Evolutionary conservation across 371 early-diverging fungal genomes (phyloP), one percentile per base, ranked within the genome.

Genomic region (Rhizopus stolonifer): DNA sequence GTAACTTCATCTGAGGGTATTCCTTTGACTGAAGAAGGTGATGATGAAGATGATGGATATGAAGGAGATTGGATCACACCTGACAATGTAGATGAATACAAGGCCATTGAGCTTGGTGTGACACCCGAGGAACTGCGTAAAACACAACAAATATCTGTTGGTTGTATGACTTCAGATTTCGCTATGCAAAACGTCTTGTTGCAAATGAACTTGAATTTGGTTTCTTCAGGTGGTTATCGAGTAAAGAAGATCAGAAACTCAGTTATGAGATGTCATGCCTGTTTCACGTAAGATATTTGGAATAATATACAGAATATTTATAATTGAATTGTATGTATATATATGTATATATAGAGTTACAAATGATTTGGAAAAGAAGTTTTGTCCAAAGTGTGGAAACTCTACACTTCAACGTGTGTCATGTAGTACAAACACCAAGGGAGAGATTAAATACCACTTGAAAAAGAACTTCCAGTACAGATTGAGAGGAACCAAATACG

Each of bases 181-280:
- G 95, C 98, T 15, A 93, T 97, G 94, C 98, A 96, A 83, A 96
- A 96, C 72, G 94, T 96, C 11, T 66, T 96, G 42, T 74, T 98
- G 47, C 93, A 94, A 72, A 93, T 96, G 92, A 84, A 88, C 34
- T 70, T 98, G 61, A 80, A 81, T 40, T 77, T 97, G 32, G 70
- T 95, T 3, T 90, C 92, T 9, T 69, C 89, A 4, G 96, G 95
- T 60, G 98, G 97, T 38, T 63, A 89, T 32, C 69, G 79, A 17
- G 88, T 98, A 52, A 82, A 70, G 32, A 77, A 81, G 42, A 71
- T 95, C 50, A 92, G 91, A 72, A 93, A 79, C 45, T 95, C 86
- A 83, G 90, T 96, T 4, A 70, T 96, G 69, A 83, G 98, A 42
- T 98, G 98, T 70, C 96, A 96, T 64, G 93, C 90, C 3, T 98